Conservation (phyloP, 352 stramenopile species). For the Pythium utonaiense region DNA sequence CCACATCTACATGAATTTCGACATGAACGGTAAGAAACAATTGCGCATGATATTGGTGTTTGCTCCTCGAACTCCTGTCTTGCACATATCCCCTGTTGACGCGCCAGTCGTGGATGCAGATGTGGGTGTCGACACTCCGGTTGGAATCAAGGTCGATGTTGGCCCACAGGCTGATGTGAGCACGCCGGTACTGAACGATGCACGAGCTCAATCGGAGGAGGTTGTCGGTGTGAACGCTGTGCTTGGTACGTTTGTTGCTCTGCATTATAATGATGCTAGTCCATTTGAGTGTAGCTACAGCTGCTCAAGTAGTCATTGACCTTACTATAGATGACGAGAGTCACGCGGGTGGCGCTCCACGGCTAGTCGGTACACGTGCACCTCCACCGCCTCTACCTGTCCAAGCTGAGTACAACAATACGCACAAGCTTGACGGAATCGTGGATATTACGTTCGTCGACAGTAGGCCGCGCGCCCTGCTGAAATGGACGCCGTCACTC, state of each 20-base stretch:
- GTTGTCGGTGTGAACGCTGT: too few relatives aligned
- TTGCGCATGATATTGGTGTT: too few relatives aligned
- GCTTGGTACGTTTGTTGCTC: too few relatives aligned
- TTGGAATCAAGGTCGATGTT: neutral
- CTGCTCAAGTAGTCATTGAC: neutral
- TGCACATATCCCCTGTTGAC: neutral
- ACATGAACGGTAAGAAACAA: neutral
- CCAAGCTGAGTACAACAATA: neutral
- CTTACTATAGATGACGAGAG: neutral
- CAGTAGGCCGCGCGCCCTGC: neutral
- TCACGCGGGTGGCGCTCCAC: neutral
- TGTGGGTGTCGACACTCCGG: too few relatives aligned
- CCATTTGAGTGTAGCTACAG: too few relatives aligned
- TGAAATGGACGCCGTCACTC: neutral
- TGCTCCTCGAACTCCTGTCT: neutral
- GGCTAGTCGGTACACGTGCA: too few relatives aligned
- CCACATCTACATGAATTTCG: neutral
- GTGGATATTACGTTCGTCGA: neutral
- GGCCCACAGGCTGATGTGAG: too few relatives aligned
- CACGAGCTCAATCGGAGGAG: too few relatives aligned
- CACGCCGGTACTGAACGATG: too few relatives aligned
- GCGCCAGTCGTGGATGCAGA: too few relatives aligned
- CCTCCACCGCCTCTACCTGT: neutral
- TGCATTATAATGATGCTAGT: too few relatives aligned
- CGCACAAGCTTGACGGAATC: neutral